A percentile compares a stretch with the other conserved stretches of the same genome.
phyloP scores from a whole-genome alignment of 2,329 filamentous ascomycete species.

The Mariannaea elegans region DNA sequence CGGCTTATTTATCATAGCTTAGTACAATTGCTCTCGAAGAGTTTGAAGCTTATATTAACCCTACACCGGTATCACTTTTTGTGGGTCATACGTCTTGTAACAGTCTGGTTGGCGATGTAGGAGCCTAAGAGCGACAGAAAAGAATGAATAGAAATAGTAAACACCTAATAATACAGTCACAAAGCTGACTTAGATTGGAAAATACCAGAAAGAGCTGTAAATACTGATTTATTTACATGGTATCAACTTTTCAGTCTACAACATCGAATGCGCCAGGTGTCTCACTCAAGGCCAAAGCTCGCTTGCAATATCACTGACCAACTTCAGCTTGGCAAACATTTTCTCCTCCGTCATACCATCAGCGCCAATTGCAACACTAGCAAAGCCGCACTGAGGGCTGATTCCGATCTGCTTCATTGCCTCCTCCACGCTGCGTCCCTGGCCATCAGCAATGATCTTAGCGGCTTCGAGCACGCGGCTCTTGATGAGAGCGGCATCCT shows the following conservation, averaged over 20 bases:
- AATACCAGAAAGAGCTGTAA: too few relatives aligned
- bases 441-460: constrained; percentile 72
- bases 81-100: too few relatives aligned
- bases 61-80: too few relatives aligned
- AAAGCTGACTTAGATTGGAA: too few relatives aligned
- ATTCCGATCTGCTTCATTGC: constrained; percentile 72
- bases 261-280: background rate
- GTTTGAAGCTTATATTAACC: too few relatives aligned
- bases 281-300: constrained; percentile 64
- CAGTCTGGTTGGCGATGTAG: too few relatives aligned
- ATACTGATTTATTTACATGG: background rate
- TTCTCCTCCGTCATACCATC: constrained; percentile 72
- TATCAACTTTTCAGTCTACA: background rate
- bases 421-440: constrained; percentile 67
- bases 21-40: too few relatives aligned
- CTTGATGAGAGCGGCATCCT: constrained; percentile 65
- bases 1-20: too few relatives aligned
- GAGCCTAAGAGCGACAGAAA: too few relatives aligned
- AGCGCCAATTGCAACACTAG: constrained; percentile 71
- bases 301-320: constrained; percentile 73
- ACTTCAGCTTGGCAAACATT: constrained; percentile 75
- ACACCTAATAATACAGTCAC: too few relatives aligned
- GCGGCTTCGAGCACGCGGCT: constrained; percentile 65
- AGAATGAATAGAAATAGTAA: too few relatives aligned
- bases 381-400: constrained; percentile 76